Evolutionary conservation across 1,284 basidiomycete species (phyloP).

Genomic region (Abortiporus biennis): DNA sequence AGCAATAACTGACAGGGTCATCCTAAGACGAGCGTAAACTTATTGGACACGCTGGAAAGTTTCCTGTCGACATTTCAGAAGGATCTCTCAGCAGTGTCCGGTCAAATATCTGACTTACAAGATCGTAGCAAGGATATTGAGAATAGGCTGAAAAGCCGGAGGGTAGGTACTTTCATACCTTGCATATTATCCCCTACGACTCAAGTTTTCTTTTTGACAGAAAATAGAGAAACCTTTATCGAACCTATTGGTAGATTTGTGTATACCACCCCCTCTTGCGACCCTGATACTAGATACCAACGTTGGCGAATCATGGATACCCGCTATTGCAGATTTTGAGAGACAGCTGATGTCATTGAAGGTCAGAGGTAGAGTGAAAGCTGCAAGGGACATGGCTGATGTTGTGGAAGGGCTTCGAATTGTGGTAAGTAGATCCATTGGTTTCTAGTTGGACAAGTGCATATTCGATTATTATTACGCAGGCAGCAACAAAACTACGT

Average conservation of each 20-base stretch:
- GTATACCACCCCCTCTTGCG: constrained; percentile 78
- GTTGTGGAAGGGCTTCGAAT: constrained; percentile 83
- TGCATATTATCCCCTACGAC: not conserved
- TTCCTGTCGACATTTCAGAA: constrained; percentile 95
- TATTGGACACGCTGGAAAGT: constrained; percentile 81
- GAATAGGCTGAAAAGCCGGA: constrained; percentile 73
- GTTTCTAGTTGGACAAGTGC: constrained; percentile 3
- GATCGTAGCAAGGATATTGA: constrained; percentile 88
- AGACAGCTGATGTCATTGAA: constrained; percentile 63
- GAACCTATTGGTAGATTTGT: constrained; percentile 74
- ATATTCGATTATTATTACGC: constrained; percentile 7
- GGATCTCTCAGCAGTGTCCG: constrained; percentile 89
- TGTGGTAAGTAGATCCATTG: constrained; percentile 47
- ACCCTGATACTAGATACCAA: constrained; percentile 78
- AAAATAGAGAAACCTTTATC: constrained; percentile 86
- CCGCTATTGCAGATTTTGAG: constrained; percentile 77
- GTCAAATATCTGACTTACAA: constrained; percentile 93
- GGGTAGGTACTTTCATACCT: constrained; percentile 40
- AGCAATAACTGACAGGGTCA: constrained; percentile 3
- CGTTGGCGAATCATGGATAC: constrained; percentile 82
- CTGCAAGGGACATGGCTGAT: constrained; percentile 75
- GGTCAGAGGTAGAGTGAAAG: constrained; percentile 74
- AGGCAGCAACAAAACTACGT: constrained; percentile 89
- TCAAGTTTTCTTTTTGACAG: constrained; percentile 32
- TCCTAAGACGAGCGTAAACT: constrained; percentile 61